Evolutionary conservation across 108 stramenopile genomes (phyloP).

Genomic region (Nitzschia inconspicua): DNA sequence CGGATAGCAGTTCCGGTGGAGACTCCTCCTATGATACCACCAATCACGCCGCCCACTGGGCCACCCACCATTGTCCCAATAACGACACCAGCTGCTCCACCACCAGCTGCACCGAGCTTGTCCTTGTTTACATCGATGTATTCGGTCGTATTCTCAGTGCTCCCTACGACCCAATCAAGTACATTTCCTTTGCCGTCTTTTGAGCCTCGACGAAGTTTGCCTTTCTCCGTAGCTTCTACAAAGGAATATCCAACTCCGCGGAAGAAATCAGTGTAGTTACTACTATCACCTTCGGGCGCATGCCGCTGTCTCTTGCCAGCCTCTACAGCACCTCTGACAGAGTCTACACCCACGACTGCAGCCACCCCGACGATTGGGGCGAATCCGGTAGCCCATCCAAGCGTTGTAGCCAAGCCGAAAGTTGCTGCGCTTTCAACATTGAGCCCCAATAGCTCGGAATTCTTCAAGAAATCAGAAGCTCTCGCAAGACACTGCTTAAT

Average conservation of each 20-base stretch:
- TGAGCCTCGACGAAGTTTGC: background rate
- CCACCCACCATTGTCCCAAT: background rate
- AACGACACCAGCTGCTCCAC: background rate
- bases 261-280: background rate
- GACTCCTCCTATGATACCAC: background rate
- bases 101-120: background rate
- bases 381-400: background rate
- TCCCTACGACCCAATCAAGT: slow-evolving; percentile 1
- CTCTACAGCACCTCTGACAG: slow-evolving; percentile 4
- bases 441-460: slow-evolving; percentile 6
- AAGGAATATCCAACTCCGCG: slow-evolving; percentile 4
- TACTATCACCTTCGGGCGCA: background rate
- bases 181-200: background rate
- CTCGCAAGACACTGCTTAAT: background rate
- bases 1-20: background rate
- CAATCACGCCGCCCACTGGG: slow-evolving; percentile 3
- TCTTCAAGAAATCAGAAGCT: background rate
- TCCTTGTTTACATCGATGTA: slow-evolving; percentile 1
- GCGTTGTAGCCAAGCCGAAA: background rate
- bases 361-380: slow-evolving; percentile 4
- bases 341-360: slow-evolving; percentile 3
- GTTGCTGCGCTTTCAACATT: background rate
- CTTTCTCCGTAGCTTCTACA: background rate
- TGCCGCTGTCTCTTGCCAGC: slow-evolving; percentile 6
- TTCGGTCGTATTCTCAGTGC: background rate